Conservation (phyloP, 306 rosid genomes). For the Ormosia semicastrata region DNA sequence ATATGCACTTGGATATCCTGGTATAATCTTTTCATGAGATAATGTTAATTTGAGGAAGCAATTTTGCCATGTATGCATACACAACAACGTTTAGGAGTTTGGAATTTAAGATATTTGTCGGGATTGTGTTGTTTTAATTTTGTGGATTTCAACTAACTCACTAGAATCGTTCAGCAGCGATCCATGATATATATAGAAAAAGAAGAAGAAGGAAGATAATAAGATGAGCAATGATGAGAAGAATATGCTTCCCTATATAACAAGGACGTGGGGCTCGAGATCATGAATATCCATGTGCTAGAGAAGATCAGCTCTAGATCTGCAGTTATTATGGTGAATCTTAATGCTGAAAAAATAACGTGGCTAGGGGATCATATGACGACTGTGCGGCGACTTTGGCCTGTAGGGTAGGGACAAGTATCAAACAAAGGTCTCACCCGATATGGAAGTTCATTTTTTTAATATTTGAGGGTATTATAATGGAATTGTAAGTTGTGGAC, state of each 20-base stretch:
- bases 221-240: conserved; percentile 30
- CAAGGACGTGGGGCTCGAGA: conserved; percentile 54
- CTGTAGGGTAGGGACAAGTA: conserved; percentile 57
- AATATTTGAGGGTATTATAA: neutral
- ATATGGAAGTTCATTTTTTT: conserved; percentile 13
- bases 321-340: conserved; percentile 49
- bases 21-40: neutral
- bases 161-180: conserved; percentile 14
- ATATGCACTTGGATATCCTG: neutral
- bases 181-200: neutral
- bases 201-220: conserved; percentile 12
- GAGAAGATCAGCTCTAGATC: conserved; percentile 42
- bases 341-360: conserved; percentile 42
- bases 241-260: conserved; percentile 37
- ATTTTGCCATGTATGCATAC: conserved; percentile 15
- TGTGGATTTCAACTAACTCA: conserved; percentile 41
- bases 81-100: conserved; percentile 16
- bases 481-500: no score
- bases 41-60: neutral
- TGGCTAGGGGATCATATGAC: conserved; percentile 57
- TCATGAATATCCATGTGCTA: conserved; percentile 69
- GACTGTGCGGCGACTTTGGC: conserved; percentile 53
- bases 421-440: conserved; percentile 47
- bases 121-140: conserved; percentile 47
- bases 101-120: conserved; percentile 52